A percentile compares a stretch with the other conserved stretches of the same genome.
Evolutionary conservation across 768 basidiomycete species (phyloP).

Genomic region (Boletus subparvulus): DNA sequence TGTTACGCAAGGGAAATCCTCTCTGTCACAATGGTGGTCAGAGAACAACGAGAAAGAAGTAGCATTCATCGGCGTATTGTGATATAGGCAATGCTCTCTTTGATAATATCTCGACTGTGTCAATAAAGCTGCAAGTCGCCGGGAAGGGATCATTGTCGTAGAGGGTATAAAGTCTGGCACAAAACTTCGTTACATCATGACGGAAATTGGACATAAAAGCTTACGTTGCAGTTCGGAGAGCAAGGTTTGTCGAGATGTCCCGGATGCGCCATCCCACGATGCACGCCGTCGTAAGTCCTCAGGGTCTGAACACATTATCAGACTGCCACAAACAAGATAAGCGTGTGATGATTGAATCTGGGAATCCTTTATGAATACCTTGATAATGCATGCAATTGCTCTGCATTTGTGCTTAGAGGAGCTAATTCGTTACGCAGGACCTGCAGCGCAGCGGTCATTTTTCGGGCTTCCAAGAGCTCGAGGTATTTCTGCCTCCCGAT

Average conservation of each 20-base stretch:
- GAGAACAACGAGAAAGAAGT: conserved; percentile 76
- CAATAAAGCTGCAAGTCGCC: conserved; percentile 81
- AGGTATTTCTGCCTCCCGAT: conserved; percentile 96
- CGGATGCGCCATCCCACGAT: conserved; percentile 86
- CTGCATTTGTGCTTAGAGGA: conserved; percentile 73
- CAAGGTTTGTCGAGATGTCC: conserved; percentile 72
- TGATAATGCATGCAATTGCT: conserved; percentile 82
- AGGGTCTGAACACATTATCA: conserved; percentile 89
- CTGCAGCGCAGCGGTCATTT: conserved; percentile 77
- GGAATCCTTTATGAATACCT: conserved; percentile 52
- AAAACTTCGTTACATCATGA: neutral
- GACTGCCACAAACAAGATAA: conserved; percentile 42
- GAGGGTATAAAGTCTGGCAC: conserved; percentile 81
- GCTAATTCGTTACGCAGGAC: conserved; percentile 89
- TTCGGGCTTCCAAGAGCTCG: conserved; percentile 80
- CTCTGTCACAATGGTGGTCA: conserved; percentile 81
- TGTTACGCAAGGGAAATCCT: conserved; percentile 80
- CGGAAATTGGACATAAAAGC: conserved; percentile 17
- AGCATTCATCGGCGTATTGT: conserved; percentile 63
- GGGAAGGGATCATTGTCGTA: conserved; percentile 88
- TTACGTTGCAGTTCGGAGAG: conserved; percentile 82
- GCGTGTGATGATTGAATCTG: conserved; percentile 11
- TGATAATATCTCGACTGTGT: conserved; percentile 84
- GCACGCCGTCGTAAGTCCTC: conserved; percentile 80
- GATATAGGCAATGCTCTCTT: conserved; percentile 79